Base-by-base conservation (phyloP, 371 early-diverging fungal species). In the Chytridiales sp. region DNA sequence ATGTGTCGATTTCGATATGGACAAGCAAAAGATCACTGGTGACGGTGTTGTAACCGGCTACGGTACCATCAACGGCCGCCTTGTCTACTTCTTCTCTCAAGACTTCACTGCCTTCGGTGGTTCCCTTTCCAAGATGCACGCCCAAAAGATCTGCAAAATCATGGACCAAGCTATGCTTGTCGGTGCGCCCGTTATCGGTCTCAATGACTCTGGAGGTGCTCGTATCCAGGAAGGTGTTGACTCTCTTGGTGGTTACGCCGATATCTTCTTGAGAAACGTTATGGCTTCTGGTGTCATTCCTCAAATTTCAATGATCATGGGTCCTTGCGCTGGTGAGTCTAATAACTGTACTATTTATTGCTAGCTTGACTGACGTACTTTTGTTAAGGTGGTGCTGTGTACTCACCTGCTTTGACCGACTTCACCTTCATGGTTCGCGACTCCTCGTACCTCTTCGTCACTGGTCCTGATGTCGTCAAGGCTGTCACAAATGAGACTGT, bases 221-320 rank as follows among this genome's bases (percentile, higher is more conserved):
- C 85, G 97, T 65, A 97, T 97, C 59, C 96, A 97, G 71, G 97
- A 97, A 72, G 97, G 97, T 60, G 96, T 97, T 4, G 95, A 93
- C 68, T 94, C 95, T 17, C 74, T 97, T 42, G 95, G 91, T 17
- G 97, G 97, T 2, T 95, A 95, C 75, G 94, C 94, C 24, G 95
- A 95, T 63, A 95, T 97, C 60, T 97, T 97, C 78, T 50, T 74
- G 77, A 85, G 87, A 61, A 97, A 97, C 72, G 95, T 94, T 31
- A 56, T 88, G 65, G 92, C 94, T 1, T 93, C 93, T 1, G 97
- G 97, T 17, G 96, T 95, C 9, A 80, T 97, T 38, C 97, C 97
- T 36, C 97, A 97, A 70, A 86, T 97, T 46, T 95, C 95, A 2
- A 64, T 97, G 47, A 90, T 97, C 47, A 95, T 97, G 97, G 97